phyloP scores from a whole-genome alignment of 768 basidiomycete species.

The Punctularia strigosozonata region DNA sequence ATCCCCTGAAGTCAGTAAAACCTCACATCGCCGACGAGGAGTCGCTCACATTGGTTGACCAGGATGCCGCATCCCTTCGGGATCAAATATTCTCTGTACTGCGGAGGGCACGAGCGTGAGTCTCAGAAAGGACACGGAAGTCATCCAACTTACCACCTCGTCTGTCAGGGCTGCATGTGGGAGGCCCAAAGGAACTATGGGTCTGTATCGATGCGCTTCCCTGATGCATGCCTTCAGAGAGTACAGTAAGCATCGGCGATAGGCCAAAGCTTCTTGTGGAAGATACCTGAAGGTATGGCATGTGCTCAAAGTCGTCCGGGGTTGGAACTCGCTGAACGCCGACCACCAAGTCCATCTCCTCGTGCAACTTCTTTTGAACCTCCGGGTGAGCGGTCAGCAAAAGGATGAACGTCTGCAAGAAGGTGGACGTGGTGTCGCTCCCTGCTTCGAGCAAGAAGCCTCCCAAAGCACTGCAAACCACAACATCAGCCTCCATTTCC shows the following conservation, averaged over 20 bases:
- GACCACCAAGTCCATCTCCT: slow-evolving; percentile 16
- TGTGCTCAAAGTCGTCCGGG: slow-evolving; percentile 6
- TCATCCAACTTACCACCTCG: no score
- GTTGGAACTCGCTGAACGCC: slow-evolving; percentile 12
- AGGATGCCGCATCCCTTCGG: slow-evolving; percentile 9
- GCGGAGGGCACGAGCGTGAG: no score
- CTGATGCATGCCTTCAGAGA: no score
- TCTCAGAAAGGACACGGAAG: no score
- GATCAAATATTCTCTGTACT: slow-evolving; percentile 9
- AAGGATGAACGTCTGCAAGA: slow-evolving; percentile 7
- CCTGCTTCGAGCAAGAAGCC: slow-evolving; percentile 9
- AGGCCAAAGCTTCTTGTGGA: no score
- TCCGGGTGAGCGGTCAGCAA: slow-evolving; percentile 11
- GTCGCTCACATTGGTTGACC: slow-evolving; percentile 9
- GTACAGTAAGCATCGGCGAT: no score
- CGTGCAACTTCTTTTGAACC: slow-evolving; percentile 12
- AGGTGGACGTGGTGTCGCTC: slow-evolving; percentile 8
- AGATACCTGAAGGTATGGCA: slow-evolving; percentile 13
- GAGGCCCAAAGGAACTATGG: no score
- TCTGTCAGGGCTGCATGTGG: no score
- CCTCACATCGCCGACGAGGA: background rate
- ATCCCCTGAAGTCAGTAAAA: slow-evolving; percentile 1
- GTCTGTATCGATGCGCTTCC: no score
- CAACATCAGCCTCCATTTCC: background rate
- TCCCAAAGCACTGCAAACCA: background rate